Evolutionary conservation across 2,329 filamentous ascomycete genomes (phyloP).

Genomic region (Exophiala bonariae): DNA sequence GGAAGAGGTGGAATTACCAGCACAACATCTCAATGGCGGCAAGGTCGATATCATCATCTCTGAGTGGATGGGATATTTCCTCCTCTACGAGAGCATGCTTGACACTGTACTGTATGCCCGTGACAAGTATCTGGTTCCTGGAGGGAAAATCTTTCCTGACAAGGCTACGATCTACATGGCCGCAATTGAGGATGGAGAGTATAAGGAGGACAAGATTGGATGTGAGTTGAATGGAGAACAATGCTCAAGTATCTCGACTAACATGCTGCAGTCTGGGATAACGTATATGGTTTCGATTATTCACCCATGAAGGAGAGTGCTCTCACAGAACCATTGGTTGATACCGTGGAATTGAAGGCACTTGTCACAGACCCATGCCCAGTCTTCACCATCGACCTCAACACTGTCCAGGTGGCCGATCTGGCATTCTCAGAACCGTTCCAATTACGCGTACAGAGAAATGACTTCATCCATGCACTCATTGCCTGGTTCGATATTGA

Average conservation of each 20-base stretch:
- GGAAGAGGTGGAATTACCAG: slow-evolving; percentile 94
- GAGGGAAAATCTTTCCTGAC: slow-evolving; percentile 95
- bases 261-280: slow-evolving; percentile 81
- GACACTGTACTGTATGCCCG: slow-evolving; percentile 97
- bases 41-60: slow-evolving; percentile 99
- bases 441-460: slow-evolving; percentile 72
- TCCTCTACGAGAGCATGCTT: slow-evolving; percentile 98
- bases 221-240: slow-evolving; percentile 61
- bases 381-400: slow-evolving; percentile 87
- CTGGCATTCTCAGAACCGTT: slow-evolving; percentile 82
- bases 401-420: slow-evolving; percentile 81
- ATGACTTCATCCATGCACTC: slow-evolving; percentile 93
- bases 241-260: slow-evolving; percentile 3
- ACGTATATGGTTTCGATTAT: slow-evolving; percentile 98
- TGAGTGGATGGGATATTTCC: slow-evolving; percentile 99
- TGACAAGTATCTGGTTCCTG: slow-evolving; percentile 83
- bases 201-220: slow-evolving; percentile 99
- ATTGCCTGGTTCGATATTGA: slow-evolving; percentile 99
- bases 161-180: slow-evolving; percentile 97
- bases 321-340: slow-evolving; percentile 91
- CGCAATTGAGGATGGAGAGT: slow-evolving; percentile 97
- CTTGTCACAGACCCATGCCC: slow-evolving; percentile 87
- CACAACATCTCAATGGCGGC: slow-evolving; percentile 51
- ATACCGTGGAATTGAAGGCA: slow-evolving; percentile 96
- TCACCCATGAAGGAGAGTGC: slow-evolving; percentile 89